Percentiles rank a stretch among this genome's conserved stretches.
These are phyloP conservation scores for Gossypium arboreum DNA, from an alignment of 345 rosid species.

Conservation along the genomic window DNA sequence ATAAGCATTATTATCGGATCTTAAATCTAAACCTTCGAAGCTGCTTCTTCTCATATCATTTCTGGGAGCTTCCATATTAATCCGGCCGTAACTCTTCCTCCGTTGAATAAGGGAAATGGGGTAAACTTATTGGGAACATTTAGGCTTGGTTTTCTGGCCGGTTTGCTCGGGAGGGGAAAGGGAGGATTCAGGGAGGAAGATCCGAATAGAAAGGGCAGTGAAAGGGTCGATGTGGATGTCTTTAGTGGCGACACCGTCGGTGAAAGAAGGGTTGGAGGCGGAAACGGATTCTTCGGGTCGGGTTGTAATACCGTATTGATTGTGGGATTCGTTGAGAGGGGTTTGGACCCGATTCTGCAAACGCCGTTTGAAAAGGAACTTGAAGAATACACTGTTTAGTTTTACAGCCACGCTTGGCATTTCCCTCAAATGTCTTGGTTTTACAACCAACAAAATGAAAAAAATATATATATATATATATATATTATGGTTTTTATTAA, in stretches of 20 bases:
- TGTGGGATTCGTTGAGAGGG: constrained; percentile 37
- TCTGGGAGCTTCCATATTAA: constrained; percentile 16
- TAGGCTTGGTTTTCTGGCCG: constrained; percentile 24
- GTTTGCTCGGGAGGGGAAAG: constrained; percentile 53
- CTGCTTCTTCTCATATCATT: constrained; percentile 3
- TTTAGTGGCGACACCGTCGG: constrained; percentile 62
- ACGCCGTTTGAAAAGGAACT: constrained; percentile 76
- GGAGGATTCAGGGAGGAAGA: constrained; percentile 90
- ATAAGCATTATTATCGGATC: constrained; percentile 44
- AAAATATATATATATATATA: neutral
- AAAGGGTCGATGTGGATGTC: constrained; percentile 93
- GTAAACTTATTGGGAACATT: constrained; percentile 18
- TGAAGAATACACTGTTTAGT: constrained; percentile 90
- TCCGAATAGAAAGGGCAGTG: constrained; percentile 75
- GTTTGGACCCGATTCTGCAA: constrained; percentile 71
- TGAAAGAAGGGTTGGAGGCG: constrained; percentile 65
- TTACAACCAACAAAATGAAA: neutral
- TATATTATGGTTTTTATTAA: neutral
- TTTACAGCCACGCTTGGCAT: constrained; percentile 92
- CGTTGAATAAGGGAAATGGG: constrained; percentile 16
- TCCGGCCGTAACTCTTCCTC: constrained; percentile 51
- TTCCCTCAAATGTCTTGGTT: constrained; percentile 12
- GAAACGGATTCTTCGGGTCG: constrained; percentile 78
- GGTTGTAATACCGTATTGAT: constrained; percentile 63
- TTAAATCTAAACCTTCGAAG: constrained; percentile 33